Percentiles rank a stretch among this genome's conserved stretches.
These are phyloP conservation scores for Solanum aculeatissimum DNA, from an alignment of 305 asterid species.

Conservation along the genomic window DNA sequence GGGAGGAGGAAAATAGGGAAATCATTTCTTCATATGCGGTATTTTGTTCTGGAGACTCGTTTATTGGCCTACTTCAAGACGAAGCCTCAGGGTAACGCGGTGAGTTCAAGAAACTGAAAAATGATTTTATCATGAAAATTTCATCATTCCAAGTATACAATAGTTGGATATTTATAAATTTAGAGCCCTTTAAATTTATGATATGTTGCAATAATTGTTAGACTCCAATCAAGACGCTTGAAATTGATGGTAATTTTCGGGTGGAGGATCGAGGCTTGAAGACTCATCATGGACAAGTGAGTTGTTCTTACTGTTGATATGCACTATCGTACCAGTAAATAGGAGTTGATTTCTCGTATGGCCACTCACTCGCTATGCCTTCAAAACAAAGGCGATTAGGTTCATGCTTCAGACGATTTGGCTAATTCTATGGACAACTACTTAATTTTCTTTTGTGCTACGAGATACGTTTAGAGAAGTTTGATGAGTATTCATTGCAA, in stretches of 20 bases:
- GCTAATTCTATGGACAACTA: too few relatives aligned
- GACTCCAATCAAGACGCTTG: conserved; percentile 87
- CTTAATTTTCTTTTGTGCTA: background rate
- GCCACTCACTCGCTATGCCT: too few relatives aligned
- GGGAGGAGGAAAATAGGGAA: conserved; percentile 93
- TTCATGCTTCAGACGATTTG: too few relatives aligned
- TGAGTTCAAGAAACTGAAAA: conserved; percentile 2
- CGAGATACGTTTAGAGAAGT: background rate
- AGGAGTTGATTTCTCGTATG: background rate
- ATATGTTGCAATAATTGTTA: conserved; percentile 7
- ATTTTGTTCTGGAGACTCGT: conserved; percentile 79
- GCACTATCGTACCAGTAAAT: background rate
- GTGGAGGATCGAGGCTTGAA: conserved; percentile 97
- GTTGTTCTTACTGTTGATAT: conserved; percentile 5
- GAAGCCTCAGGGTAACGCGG: conserved; percentile 85
- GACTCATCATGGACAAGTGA: conserved; percentile 98
- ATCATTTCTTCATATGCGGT: conserved; percentile 88
- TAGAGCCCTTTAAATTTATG: background rate
- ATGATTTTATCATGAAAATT: too few relatives aligned
- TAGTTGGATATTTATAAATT: too few relatives aligned
- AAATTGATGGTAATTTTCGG: conserved; percentile 86
- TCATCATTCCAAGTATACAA: too few relatives aligned
- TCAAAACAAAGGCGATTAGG: too few relatives aligned
- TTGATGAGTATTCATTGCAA: background rate
- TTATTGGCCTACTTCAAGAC: conserved; percentile 88